Evolutionary conservation across 2,329 filamentous ascomycete species (phyloP).

Genomic region (Ophiostoma himal-ulmi): DNA sequence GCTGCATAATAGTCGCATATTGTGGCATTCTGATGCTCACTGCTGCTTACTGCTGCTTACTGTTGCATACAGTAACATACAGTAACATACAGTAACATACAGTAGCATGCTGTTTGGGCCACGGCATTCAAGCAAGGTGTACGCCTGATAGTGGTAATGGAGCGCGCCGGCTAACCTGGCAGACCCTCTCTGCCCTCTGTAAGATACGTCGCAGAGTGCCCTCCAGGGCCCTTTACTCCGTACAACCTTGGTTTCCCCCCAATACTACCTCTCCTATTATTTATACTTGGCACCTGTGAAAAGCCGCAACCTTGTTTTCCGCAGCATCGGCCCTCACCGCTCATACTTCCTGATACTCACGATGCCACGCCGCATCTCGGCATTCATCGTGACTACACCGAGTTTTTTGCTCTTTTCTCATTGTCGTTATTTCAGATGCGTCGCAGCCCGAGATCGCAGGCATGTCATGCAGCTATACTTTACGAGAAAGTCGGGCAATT

Average conservation of each 20-base stretch:
- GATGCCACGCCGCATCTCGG: background rate
- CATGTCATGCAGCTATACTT: background rate
- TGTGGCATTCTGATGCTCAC: background rate
- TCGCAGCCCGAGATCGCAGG: background rate
- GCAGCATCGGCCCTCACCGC: slow-evolving; percentile 4
- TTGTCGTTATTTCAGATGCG: background rate
- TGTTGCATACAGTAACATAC: background rate
- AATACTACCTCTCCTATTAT: slow-evolving; percentile 9
- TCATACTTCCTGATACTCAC: background rate
- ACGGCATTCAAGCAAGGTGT: slow-evolving; percentile 1
- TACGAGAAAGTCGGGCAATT: background rate
- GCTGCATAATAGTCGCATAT: background rate
- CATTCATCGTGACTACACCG: slow-evolving; percentile 1
- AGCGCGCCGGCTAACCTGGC: background rate
- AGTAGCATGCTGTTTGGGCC: background rate
- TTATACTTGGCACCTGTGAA: background rate
- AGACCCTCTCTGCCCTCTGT: background rate
- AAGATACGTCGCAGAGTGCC: background rate
- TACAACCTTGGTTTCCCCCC: background rate
- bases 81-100: background rate
- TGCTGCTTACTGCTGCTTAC: no score
- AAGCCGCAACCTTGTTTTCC: slow-evolving; percentile 11
- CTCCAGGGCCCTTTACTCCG: background rate
- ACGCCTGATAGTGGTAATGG: background rate
- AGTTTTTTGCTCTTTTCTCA: background rate